Evolutionary conservation across 495 filamentous ascomycete genomes (phyloP), one percentile per base, ranked within the genome.

Genomic region (Penicillium arizonense): DNA sequence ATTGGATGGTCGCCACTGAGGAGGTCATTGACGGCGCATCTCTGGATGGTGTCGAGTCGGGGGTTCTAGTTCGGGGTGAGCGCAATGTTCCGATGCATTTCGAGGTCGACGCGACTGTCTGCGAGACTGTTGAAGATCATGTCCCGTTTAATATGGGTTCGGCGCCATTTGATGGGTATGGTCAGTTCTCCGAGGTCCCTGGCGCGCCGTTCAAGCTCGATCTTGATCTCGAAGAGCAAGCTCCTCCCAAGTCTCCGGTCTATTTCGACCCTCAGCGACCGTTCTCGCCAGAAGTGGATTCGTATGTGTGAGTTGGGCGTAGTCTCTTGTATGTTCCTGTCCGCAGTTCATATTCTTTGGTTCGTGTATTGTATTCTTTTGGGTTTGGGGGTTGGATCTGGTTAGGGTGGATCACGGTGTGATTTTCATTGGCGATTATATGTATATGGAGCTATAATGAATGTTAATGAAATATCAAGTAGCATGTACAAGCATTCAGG

Each of bases 1-100:
- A 79, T 41, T 96, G 90, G 90, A 90, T 96, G 82, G 71, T 77
- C 33, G 84, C 92, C 68, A 79, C 88, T 23, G 79, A 81, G 44
- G 77, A 80, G 42, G 43, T 67, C 6, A 73, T 76, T 21, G 61
- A 65, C 10, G 70, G 26, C 3, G 28, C 37, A 10, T 24, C 48
- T 30, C 28, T 30, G n/a, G 45, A 23, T 4, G 13, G 12, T 13
- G 33, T 14, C 12, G 40, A 24, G 10, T 42, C 48, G 2, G 34
- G 11, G 20, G 13, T 41, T 26, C 28, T 16, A 5, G 30, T 26
- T 33, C 12, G 18, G 30, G 14, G 32, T 34, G 18, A 18, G 10
- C 23, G 20, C 9, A 42, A 21, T 18, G 39, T 43, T 16, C 32
- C 28, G 13, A 50, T 24, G 28, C 20, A 50, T 12, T 32, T 30